phyloP scores from a whole-genome alignment of 164 flowering plant genomes.

The Cinnamomum micranthum region DNA sequence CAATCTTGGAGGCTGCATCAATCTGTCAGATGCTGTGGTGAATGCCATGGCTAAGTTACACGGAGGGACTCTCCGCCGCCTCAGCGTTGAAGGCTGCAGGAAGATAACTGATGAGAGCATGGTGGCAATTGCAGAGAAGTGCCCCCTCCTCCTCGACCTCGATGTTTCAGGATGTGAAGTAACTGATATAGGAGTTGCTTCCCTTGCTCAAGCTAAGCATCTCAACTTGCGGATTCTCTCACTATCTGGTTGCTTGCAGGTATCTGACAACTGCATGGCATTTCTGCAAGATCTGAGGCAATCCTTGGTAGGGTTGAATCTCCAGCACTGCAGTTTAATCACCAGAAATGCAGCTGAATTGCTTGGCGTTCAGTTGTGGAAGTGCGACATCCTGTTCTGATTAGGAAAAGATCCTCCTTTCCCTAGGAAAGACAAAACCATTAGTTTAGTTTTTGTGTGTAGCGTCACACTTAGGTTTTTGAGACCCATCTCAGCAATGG shows the following conservation, averaged over 20 bases:
- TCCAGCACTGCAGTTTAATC: constrained; percentile 55
- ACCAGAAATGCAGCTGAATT: constrained; percentile 39
- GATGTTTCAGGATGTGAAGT: constrained; percentile 59
- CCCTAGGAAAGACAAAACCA: no score
- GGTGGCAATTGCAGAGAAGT: constrained; percentile 49
- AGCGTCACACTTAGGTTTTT: constrained; percentile 35
- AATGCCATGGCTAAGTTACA: constrained; percentile 36
- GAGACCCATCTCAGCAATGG: constrained; percentile 7
- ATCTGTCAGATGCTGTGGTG: constrained; percentile 50
- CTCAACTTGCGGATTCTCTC: constrained; percentile 56
- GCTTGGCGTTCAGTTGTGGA: constrained; percentile 51
- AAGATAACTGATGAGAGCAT: constrained; percentile 55
- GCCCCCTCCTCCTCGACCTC: constrained; percentile 53
- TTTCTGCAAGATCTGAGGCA: constrained; percentile 43
- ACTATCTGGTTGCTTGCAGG: constrained; percentile 51
- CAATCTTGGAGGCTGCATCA: constrained; percentile 47
- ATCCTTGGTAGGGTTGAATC: constrained; percentile 66
- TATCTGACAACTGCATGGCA: constrained; percentile 51
- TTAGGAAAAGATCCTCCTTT: neutral
- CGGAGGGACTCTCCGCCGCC: constrained; percentile 51
- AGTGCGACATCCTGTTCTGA: constrained; percentile 69
- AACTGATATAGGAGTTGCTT: constrained; percentile 51
- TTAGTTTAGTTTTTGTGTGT: constrained; percentile 11
- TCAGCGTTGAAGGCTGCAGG: constrained; percentile 54
- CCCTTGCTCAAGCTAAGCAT: constrained; percentile 39